Percentiles rank a stretch among this genome's conserved stretches.
Conservation (phyloP, 352 stramenopile genomes). For the Phytophthora pisi region DNA sequence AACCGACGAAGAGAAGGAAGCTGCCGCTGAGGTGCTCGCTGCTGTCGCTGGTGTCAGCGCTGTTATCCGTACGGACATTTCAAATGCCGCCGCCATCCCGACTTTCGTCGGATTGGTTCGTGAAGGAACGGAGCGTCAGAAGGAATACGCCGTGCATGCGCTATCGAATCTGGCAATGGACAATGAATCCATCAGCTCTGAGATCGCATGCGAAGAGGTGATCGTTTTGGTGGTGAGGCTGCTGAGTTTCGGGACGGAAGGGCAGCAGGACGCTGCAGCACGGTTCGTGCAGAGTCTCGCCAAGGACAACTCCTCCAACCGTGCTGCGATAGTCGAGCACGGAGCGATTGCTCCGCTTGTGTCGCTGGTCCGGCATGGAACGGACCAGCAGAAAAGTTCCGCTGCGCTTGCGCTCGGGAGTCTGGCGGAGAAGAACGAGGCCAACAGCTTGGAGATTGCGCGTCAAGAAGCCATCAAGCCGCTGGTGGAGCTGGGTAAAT, state of each 20-base stretch:
- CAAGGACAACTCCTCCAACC: neutral
- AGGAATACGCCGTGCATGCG: neutral
- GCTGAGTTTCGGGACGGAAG: neutral
- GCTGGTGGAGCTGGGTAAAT: neutral
- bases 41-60: neutral
- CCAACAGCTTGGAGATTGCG: neutral
- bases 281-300: neutral
- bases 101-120: neutral
- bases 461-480: neutral
- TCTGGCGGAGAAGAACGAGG: neutral
- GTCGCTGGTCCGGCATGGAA: neutral
- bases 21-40: neutral
- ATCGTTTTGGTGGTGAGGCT: neutral
- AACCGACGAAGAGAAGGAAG: neutral
- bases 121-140: neutral
- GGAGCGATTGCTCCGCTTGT: neutral
- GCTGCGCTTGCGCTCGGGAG: neutral
- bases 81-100: neutral
- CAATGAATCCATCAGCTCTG: neutral
- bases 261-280: neutral
- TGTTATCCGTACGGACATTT: neutral
- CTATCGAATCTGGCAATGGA: neutral
- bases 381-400: neutral
- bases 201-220: neutral
- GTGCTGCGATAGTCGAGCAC: neutral